Evolutionary conservation across 2,329 filamentous ascomycete genomes (phyloP).

Genomic region (Rutstroemia sp.): DNA sequence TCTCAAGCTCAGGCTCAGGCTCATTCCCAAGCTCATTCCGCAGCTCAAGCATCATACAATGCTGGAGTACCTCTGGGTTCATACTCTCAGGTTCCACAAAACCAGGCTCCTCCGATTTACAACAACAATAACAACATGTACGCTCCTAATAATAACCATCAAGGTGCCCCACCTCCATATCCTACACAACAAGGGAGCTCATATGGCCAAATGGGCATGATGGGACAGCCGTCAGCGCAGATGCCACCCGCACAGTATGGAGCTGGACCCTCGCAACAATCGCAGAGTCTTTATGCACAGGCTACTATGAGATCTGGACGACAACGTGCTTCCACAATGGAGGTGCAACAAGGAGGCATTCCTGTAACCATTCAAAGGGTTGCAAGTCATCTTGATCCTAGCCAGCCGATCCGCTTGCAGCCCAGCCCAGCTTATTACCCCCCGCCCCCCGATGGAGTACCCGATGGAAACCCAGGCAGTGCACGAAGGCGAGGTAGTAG

Average conservation of each 20-base stretch:
- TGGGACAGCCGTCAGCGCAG: constrained; percentile 53
- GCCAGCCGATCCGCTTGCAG: constrained; percentile 84
- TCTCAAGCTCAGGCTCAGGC: constrained; percentile 40
- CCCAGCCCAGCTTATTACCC: constrained; percentile 97
- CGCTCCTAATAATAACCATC: constrained; percentile 47
- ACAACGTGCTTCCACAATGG: constrained; percentile 92
- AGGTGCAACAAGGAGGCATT: constrained; percentile 87
- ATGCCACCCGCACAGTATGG: constrained; percentile 59
- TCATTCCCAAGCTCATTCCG: constrained; percentile 49
- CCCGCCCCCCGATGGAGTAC: constrained; percentile 76
- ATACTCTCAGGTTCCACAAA: constrained; percentile 43
- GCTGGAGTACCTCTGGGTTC: background rate
- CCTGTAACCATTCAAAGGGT: constrained; percentile 89
- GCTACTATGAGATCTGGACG: constrained; percentile 70
- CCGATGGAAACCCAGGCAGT: constrained; percentile 49
- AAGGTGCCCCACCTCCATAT: constrained; percentile 67
- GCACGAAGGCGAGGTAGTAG: constrained; percentile 72
- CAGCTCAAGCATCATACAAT: constrained; percentile 42
- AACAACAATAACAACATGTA: constrained; percentile 73
- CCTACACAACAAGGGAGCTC: constrained; percentile 58
- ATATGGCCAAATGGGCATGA: constrained; percentile 69
- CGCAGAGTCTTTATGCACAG: constrained; percentile 65
- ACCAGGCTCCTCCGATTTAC: constrained; percentile 65
- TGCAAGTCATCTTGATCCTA: constrained; percentile 91
- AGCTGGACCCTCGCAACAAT: constrained; percentile 38